Percentiles rank a stretch among this genome's conserved stretches.
These are phyloP conservation scores for Aspergillus novoparasiticus DNA, from an alignment of 2,329 filamentous ascomycete genomes.

Conservation along the genomic window DNA sequence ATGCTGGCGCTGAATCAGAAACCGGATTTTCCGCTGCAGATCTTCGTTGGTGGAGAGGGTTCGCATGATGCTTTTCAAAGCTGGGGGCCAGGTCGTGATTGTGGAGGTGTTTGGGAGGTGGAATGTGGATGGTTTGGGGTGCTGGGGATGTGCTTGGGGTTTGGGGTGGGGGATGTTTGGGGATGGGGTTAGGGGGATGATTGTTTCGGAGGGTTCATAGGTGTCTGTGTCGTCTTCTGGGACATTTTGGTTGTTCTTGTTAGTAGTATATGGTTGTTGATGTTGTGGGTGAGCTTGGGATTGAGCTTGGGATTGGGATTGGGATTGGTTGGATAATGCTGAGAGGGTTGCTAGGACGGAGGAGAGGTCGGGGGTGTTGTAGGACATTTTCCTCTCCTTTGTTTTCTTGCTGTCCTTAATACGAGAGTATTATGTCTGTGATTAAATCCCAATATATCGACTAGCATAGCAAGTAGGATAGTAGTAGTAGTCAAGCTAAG, in stretches of 20 bases:
- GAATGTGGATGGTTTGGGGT: conserved; percentile 5
- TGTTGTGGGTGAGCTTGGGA: conserved; percentile 1
- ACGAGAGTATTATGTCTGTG: no score
- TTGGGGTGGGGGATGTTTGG: background rate
- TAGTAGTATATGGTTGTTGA: background rate
- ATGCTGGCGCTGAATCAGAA: conserved; percentile 66
- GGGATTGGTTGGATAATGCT: conserved; percentile 25
- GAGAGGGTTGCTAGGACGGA: conserved; percentile 47
- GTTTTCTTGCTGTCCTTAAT: background rate
- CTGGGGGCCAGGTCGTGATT: conserved; percentile 56
- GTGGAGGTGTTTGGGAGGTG: conserved; percentile 44
- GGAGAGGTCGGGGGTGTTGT: conserved; percentile 40
- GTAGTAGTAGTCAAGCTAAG: background rate
- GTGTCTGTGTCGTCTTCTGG: background rate
- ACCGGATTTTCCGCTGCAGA: conserved; percentile 48
- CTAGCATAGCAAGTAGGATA: no score
- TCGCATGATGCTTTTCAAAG: conserved; percentile 54
- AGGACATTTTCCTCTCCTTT: conserved; percentile 6
- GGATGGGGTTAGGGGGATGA: background rate
- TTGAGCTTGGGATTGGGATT: background rate
- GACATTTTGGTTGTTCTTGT: background rate
- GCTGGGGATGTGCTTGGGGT: conserved; percentile 1
- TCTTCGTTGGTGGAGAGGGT: conserved; percentile 50
- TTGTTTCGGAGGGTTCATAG: background rate
- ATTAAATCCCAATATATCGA: no score